phyloP scores from a whole-genome alignment of 306 rosid species.

The Casuarina glauca region DNA sequence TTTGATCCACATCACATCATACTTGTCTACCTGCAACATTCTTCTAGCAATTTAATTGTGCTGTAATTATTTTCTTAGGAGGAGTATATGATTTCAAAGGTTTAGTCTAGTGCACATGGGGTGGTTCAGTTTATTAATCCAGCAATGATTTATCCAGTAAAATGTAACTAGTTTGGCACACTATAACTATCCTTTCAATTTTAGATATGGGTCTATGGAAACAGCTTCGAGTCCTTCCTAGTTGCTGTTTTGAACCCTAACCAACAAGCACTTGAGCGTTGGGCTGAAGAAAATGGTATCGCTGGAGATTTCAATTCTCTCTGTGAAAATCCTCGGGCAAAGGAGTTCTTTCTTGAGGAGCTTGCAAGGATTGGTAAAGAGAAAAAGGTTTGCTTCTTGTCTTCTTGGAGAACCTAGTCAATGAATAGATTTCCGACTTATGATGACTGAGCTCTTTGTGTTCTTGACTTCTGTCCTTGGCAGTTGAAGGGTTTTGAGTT shows the following conservation, averaged over 20 bases:
- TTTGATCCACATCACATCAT: neutral
- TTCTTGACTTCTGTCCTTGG: slow-evolving; percentile 28
- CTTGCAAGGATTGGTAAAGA: slow-evolving; percentile 72
- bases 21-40: slow-evolving; percentile 16
- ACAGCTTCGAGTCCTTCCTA: slow-evolving; percentile 93
- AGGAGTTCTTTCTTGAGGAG: slow-evolving; percentile 62
- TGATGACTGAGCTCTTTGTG: slow-evolving; percentile 33
- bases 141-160: slow-evolving; percentile 18
- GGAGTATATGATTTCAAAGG: slow-evolving; percentile 19
- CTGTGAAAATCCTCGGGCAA: slow-evolving; percentile 67
- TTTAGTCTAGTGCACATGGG: slow-evolving; percentile 1
- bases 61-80: neutral
- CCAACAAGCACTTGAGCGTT: slow-evolving; percentile 58
- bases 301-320: slow-evolving; percentile 67
- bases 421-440: neutral
- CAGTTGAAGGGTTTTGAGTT: slow-evolving; percentile 95
- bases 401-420: neutral
- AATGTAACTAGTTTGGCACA: neutral
- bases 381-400: slow-evolving; percentile 61
- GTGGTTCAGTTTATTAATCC: neutral
- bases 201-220: slow-evolving; percentile 96
- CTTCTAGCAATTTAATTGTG: neutral
- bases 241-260: slow-evolving; percentile 78
- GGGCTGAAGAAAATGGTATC: slow-evolving; percentile 82
- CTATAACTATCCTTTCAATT: slow-evolving; percentile 22